A percentile compares a stretch with the other conserved stretches of the same genome.
Evolutionary conservation across 2,329 filamentous ascomycete species (phyloP).

Genomic region (Pseudopyricularia javanii): DNA sequence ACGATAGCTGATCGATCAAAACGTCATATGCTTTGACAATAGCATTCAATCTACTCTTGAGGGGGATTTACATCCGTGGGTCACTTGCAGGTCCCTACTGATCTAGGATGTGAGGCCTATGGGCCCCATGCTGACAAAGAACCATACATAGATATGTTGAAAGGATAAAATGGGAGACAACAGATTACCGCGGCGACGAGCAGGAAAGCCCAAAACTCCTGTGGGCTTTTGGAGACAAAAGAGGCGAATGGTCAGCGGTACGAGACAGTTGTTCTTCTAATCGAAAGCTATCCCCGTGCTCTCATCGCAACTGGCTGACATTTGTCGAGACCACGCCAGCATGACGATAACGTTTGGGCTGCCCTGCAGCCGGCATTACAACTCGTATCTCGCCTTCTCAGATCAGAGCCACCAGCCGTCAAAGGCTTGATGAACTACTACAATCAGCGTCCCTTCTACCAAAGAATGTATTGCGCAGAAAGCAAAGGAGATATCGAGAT

Average conservation of each 20-base stretch:
- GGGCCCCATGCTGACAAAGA: not conserved
- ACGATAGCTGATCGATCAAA: not conserved
- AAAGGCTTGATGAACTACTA: not conserved
- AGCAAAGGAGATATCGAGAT: not conserved
- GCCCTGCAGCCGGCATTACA: not conserved
- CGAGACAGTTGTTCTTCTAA: not conserved
- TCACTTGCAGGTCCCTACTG: not conserved
- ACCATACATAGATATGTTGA: not conserved
- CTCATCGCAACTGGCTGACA: not conserved
- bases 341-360: not conserved
- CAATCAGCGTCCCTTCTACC: not conserved
- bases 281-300: not conserved
- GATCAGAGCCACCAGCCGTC: not conserved
- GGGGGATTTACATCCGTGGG: not conserved
- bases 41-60: not conserved
- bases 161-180: not conserved
- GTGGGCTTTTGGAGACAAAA: not conserved
- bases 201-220: not conserved
- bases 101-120: not conserved
- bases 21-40: not conserved
- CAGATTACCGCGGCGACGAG: not conserved
- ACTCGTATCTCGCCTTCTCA: not conserved
- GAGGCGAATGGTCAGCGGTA: not conserved
- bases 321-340: not conserved
- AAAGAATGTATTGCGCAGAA: not conserved